phyloP scores from a whole-genome alignment of 202 grass and related monocot genomes.

The Setaria viridis region DNA sequence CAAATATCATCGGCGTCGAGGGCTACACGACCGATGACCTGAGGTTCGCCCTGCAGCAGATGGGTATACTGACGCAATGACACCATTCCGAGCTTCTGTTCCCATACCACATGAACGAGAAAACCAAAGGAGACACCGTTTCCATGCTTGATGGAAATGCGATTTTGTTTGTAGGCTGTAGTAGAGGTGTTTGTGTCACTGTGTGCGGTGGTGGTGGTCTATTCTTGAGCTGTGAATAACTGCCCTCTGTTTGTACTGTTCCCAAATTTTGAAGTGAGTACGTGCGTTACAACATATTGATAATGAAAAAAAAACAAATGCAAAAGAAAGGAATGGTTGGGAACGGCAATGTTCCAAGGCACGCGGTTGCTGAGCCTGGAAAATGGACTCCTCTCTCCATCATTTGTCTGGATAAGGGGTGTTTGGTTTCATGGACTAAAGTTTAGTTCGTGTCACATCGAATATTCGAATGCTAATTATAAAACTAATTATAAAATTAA shows the following conservation, averaged over 20 bases:
- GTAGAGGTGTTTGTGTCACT: slow-evolving; percentile 14
- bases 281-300: slow-evolving; percentile 8
- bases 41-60: slow-evolving; percentile 59
- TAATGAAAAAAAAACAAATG: slow-evolving; percentile 16
- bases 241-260: slow-evolving; percentile 40
- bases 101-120: not conserved
- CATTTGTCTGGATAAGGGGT: not conserved
- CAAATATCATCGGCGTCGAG: slow-evolving; percentile 62
- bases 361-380: not conserved
- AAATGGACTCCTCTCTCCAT: not conserved
- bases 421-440: no score
- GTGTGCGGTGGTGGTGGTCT: slow-evolving; percentile 8
- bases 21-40: slow-evolving; percentile 56
- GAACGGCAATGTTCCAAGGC: not conserved
- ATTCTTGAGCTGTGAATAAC: slow-evolving; percentile 62
- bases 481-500: no score
- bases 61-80: slow-evolving; percentile 51
- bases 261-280: slow-evolving; percentile 51
- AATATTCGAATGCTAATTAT: no score
- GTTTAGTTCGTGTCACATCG: no score
- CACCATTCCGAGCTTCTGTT: not conserved
- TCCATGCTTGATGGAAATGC: slow-evolving; percentile 53
- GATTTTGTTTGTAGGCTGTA: slow-evolving; percentile 66
- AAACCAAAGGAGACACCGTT: slow-evolving; percentile 39
- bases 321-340: not conserved